Percentiles rank a stretch among this genome's conserved stretches.
phyloP scores from a whole-genome alignment of 768 basidiomycete species.

The Lanmaoa pseudosensibilis region DNA sequence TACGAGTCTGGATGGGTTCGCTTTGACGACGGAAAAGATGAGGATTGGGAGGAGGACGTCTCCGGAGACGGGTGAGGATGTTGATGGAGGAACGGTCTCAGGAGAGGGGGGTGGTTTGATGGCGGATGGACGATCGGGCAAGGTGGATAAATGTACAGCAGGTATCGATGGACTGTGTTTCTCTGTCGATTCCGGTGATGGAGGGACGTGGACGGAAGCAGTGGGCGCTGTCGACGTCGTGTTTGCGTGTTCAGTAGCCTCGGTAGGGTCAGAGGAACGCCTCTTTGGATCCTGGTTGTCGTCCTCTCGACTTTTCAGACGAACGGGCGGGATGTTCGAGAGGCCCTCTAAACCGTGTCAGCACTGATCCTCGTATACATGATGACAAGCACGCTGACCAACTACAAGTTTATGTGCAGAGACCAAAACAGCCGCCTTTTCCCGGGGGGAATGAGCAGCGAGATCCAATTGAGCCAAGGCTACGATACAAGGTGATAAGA shows the following conservation, averaged over 20 bases:
- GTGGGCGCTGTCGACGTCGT: constrained; percentile 1
- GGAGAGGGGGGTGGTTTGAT: constrained; percentile 10
- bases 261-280: not conserved
- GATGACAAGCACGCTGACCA: constrained; percentile 43
- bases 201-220: constrained; percentile 5
- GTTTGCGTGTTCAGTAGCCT: not conserved
- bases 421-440: constrained; percentile 81
- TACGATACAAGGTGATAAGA: constrained; percentile 34
- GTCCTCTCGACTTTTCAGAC: constrained; percentile 63
- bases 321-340: constrained; percentile 68
- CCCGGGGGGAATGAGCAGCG: constrained; percentile 57
- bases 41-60: constrained; percentile 91
- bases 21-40: constrained; percentile 91
- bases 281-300: not conserved
- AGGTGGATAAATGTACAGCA: constrained; percentile 2
- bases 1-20: constrained; percentile 83
- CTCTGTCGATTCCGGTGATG: not conserved
- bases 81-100: constrained; percentile 10
- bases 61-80: constrained; percentile 64
- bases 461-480: constrained; percentile 55
- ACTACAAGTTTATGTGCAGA: constrained; percentile 84
- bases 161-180: constrained; percentile 6
- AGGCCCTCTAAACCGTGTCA: constrained; percentile 59
- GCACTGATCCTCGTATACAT: not conserved
- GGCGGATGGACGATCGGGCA: not conserved